Evolutionary conservation across 139 green algal genomes (phyloP).

Genomic region (Auxenochlorella pyrenoidosa): DNA sequence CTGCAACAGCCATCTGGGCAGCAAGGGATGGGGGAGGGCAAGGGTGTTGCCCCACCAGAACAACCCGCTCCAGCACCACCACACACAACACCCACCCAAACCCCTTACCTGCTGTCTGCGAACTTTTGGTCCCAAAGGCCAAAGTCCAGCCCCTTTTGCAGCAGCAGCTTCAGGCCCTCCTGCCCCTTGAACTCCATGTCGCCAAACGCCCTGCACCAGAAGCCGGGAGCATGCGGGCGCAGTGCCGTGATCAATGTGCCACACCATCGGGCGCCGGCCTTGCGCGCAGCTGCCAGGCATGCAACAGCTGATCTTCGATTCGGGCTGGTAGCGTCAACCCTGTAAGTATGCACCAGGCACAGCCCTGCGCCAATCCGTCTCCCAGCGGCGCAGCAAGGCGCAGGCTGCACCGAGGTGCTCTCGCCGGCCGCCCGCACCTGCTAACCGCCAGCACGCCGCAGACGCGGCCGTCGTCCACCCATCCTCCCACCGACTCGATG

Average conservation of each 20-base stretch:
- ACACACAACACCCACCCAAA: too few relatives aligned
- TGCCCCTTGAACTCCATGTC: conserved; percentile 76
- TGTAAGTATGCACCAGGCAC: too few relatives aligned
- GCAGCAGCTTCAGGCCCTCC: conserved; percentile 52
- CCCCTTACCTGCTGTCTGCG: conserved; percentile 39
- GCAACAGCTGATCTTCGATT: neutral
- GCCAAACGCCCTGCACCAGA: conserved; percentile 69
- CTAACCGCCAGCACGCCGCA: conserved; percentile 82
- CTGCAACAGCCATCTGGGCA: too few relatives aligned
- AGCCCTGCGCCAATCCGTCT: too few relatives aligned
- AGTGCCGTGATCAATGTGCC: too few relatives aligned
- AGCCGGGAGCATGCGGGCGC: neutral
- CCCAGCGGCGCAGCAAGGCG: too few relatives aligned
- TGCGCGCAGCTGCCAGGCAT: neutral
- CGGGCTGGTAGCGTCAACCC: too few relatives aligned
- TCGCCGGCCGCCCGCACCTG: neutral
- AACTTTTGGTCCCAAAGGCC: conserved; percentile 60
- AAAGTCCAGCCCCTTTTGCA: conserved; percentile 54
- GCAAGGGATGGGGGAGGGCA: too few relatives aligned
- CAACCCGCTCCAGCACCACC: too few relatives aligned
- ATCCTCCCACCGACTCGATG: conserved; percentile 63
- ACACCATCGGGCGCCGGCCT: neutral
- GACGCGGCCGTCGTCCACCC: conserved; percentile 76
- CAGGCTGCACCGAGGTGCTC: too few relatives aligned
- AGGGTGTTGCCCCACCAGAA: too few relatives aligned